Base-by-base conservation (phyloP, 2,329 filamentous ascomycete species). In the Zelopaecilomyces penicillatus region DNA sequence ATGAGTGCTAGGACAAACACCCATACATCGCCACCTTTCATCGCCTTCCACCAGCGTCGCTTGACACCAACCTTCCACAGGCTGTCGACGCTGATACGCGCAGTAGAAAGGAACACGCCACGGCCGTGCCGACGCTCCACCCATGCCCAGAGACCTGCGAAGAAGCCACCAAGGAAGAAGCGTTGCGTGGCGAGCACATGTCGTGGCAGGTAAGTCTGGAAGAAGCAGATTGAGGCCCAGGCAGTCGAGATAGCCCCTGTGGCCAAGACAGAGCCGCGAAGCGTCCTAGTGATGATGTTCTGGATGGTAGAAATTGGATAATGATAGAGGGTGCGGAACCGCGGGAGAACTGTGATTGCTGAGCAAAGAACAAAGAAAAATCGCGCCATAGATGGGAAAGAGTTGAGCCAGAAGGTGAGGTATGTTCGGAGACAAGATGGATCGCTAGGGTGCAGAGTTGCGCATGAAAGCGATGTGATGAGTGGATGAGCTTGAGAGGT, bases 31-130 rank as follows among this genome's bases (percentile, higher is more conserved):
- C 89, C 89, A 33, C 87, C 85, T 56, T 76, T 79, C 61, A 93
- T 75, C 8, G 87, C 87, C 52, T 76, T 80, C 88, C 91, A 95
- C 80, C 88, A 88, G 1, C 87, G 78, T 31, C 83, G 73, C 79
- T 97, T 97, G 44, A 85, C 79, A n/a, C 90, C 89, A 0, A 95
- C 87, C 70, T 95, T 95, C 87, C 89, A 97, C 38, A 89, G 65
- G 33, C 80, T 87, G 61, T 95, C 86, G 30, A 95, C 71, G 48
- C 84, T 88, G n/a, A 83, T 69, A 2, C 90, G 76, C 30, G 85
- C 80, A 51, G 80, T 82, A 64, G 93, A 93, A 49, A 96, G 56
- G 64, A 94, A 95, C 44, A 87, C 76, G 1, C 75, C 73, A 11
- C 85, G 69, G 36, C 83, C 78, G 48, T 75, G 69, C 41, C 71